Conservation (phyloP, 192 early-diverging fungal genomes). For the Backusella psychrophila region DNA sequence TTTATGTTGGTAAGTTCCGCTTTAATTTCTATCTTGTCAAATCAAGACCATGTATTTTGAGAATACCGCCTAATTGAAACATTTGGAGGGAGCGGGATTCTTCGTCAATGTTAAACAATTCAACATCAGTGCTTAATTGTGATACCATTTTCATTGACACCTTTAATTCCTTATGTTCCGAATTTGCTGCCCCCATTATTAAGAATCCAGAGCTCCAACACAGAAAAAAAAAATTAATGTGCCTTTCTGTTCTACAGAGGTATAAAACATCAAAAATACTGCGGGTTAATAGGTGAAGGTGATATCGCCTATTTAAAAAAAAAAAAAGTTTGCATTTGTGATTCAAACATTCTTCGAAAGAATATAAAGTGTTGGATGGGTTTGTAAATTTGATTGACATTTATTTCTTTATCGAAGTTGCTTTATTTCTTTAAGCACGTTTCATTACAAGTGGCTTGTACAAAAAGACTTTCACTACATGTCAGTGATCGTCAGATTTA, state of each 20-base stretch:
- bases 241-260: background rate
- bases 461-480: background rate
- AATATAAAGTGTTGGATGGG: background rate
- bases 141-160: background rate
- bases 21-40: background rate
- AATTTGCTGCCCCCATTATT: background rate
- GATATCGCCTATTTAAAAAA: background rate
- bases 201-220: background rate
- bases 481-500: background rate
- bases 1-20: background rate
- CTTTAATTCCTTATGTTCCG: background rate
- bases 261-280: background rate
- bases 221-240: background rate
- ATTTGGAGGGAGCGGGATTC: background rate
- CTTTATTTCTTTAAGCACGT: background rate
- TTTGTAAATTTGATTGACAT: background rate
- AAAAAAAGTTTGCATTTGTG: background rate
- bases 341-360: background rate
- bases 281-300: background rate
- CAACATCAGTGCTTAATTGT: background rate
- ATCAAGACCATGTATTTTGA: background rate
- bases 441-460: background rate
- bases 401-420: background rate
- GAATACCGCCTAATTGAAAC: background rate
- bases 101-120: background rate